A percentile compares a stretch with the other conserved stretches of the same genome.
Conservation (phyloP, 345 rosid species). For the Psidium guajava region DNA sequence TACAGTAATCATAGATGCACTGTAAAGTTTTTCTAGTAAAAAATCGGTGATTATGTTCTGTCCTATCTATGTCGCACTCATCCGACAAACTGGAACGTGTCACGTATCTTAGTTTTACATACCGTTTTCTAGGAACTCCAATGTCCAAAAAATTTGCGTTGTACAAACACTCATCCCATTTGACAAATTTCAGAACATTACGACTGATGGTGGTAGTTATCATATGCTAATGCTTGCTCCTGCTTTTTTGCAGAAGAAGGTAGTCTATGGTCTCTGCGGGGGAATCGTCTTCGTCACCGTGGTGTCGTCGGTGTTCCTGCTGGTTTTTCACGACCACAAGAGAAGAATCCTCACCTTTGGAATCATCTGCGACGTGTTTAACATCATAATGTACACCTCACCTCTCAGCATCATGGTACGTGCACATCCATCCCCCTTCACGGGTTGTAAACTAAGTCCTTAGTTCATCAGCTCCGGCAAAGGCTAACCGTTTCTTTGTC, state of each 20-base stretch:
- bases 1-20: not conserved
- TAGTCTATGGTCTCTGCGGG: not conserved
- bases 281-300: conserved; percentile 7
- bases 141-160: not conserved
- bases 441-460: not conserved
- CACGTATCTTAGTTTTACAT: not conserved
- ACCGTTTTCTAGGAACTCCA: not conserved
- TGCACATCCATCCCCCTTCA: not conserved
- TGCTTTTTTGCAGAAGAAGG: conserved; percentile 10
- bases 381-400: conserved; percentile 25
- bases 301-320: not conserved
- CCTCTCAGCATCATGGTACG: conserved; percentile 22
- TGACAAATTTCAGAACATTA: not conserved
- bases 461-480: not conserved
- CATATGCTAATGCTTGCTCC: not conserved
- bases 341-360: conserved; percentile 14
- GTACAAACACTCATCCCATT: not conserved
- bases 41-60: not conserved
- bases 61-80: not conserved
- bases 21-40: not conserved
- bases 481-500: not conserved
- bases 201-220: not conserved
- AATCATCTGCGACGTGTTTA: conserved; percentile 18
- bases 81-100: not conserved
- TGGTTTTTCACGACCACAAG: not conserved